Evolutionary conservation across 192 early-diverging fungal genomes (phyloP), one percentile per base, ranked within the genome.

Genomic region (Backusella macrospora): DNA sequence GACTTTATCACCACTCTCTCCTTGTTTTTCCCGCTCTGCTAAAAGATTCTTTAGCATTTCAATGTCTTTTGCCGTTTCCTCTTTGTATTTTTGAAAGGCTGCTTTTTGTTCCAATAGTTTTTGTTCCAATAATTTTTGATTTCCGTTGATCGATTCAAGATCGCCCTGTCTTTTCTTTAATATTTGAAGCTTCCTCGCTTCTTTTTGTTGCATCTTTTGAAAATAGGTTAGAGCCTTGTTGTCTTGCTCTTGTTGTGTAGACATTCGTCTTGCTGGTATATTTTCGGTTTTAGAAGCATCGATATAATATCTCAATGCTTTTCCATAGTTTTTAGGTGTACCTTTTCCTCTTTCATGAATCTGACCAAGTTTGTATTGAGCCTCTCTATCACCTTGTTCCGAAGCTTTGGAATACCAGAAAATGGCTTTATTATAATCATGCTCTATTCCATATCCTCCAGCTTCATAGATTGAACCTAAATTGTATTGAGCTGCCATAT

Each of bases 161-260:
- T 59, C 52, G 5, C 21, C 26, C 52, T 59, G 18, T n/a, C 13
- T 59, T 59, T 59, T 59, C 21, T 23, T 23, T 8, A 59, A 23
- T 23, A 59, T 4, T 12, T 59, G 8, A 10, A 59, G 52, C 12
- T 59, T 59, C 52, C 23, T 59, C 26, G 52, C 52, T 59, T 59
- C 52, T 26, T 59, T 59, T 59, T 59, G 52, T 5, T 59, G 52
- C 52, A 59, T 59, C 52, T 59, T 59, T 59, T 59, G 52, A 59
- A 59, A 59, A 23, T 59, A 59, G 21, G 12, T 59, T 8, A 59
- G 18, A 12, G 26, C 52, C n/a, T 59, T 59, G 21, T 59, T 59
- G 23, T 59, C 52, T 59, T 59, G 52, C 10, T 59, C 52, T 23
- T 23, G 21, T 12, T 59, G 52, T 5, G 5, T 59, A 4, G 52